Evolutionary conservation across 805 yeast species (phyloP).

Genomic region (Teunomyces tritomae): DNA sequence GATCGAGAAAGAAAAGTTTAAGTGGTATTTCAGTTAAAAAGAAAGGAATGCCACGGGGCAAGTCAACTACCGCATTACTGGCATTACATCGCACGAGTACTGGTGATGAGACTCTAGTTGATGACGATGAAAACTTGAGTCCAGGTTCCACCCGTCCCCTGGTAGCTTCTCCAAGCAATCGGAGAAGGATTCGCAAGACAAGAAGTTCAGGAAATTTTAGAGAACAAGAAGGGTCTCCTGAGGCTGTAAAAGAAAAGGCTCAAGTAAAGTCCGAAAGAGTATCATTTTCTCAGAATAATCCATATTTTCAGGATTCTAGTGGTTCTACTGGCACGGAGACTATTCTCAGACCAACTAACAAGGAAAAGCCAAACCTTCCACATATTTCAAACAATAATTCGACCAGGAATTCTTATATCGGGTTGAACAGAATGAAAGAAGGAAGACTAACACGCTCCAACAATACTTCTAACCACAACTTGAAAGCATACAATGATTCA

Average conservation of each 20-base stretch:
- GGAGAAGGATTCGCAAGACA: constrained; percentile 25
- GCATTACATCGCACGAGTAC: constrained; percentile 3
- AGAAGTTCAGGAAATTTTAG: constrained; percentile 34
- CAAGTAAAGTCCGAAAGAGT: constrained; percentile 21
- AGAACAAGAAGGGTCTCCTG: constrained; percentile 4
- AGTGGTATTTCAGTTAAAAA: constrained; percentile 11
- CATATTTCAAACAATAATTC: constrained; percentile 24
- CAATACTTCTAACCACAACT: constrained; percentile 17
- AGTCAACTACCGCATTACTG: constrained; percentile 20
- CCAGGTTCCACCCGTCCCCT: neutral
- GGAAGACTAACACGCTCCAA: constrained; percentile 18
- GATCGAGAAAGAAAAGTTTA: constrained; percentile 12
- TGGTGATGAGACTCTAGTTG: constrained; percentile 11
- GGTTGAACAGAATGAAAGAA: constrained; percentile 38
- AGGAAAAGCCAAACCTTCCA: constrained; percentile 35
- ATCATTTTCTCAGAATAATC: constrained; percentile 21
- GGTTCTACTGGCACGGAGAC: constrained; percentile 1
- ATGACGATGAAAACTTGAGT: constrained; percentile 9
- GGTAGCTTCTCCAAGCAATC: neutral
- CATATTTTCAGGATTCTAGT: constrained; percentile 20
- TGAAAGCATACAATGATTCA: constrained; percentile 12
- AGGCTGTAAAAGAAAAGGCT: neutral
- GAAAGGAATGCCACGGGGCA: constrained; percentile 13
- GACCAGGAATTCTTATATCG: constrained; percentile 35
- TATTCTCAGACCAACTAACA: neutral